Evolutionary conservation across 352 stramenopile species (phyloP), one percentile per base, ranked within the genome.

Genomic region (Pythium biforme): DNA sequence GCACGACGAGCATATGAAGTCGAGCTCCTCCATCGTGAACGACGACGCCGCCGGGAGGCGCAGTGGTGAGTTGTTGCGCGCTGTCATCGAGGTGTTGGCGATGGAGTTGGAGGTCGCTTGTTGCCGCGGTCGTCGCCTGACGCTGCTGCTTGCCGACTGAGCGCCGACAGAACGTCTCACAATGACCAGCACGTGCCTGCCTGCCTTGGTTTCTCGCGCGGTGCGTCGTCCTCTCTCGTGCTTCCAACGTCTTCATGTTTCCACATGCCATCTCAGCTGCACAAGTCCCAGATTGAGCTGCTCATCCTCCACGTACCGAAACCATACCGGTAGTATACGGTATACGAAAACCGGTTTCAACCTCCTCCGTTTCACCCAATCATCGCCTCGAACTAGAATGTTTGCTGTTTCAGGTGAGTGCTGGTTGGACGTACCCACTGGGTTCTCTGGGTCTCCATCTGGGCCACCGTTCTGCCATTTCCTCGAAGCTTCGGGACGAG

Each of bases 21-120:
- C 78, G 26, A 91, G 63, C 52, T 88, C 82, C 33, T 91, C 82
- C 70, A 82, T 81, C 5, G 71, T 74, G 52, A 77, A 74, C 46
- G 64, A 63, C 26, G 73, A 69, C 2, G 64, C 57, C 4, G 59
- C 47, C 9, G 65, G 59, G 20, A 72, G 55, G 0, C 56, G 64
- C 45, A 70, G 62, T 8, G 62, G 62, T 20, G 53, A 59, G 47
- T 27, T 69, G 62, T 69, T 69, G 54, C 56, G 54, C 23, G 47
- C 37, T 15, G 46, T 22, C 62, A 69, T 69, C 8, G 22, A 48
- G 7, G 4, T 31, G 15, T 23, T 20, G 8, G 39, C n/a, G 39
- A 9, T 14, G 7, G 31, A 40, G 23, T 15, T 34, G 23, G 8
- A 29, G 41, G 14, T 31, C 27, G 1, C 27, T 43, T 29, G n/a